A percentile compares a stretch with the other conserved stretches of the same genome.
Evolutionary conservation across 805 yeast species (phyloP).

Genomic region (Helenozyma baotianmanensis): DNA sequence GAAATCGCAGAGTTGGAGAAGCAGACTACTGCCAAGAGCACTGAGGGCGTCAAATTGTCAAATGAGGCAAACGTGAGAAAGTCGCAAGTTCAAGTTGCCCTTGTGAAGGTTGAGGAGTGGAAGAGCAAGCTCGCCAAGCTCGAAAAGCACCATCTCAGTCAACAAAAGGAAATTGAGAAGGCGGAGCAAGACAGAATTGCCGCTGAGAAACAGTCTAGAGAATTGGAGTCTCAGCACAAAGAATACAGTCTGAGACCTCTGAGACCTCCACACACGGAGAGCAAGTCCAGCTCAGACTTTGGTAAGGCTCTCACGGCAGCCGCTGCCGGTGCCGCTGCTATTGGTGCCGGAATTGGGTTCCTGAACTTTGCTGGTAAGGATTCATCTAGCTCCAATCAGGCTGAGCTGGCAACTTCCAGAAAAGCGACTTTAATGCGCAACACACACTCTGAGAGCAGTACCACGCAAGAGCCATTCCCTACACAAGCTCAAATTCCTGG

Average conservation of each 20-base stretch:
- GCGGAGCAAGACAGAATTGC: conserved; percentile 14
- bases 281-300: too few relatives aligned
- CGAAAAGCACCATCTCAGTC: conserved; percentile 18
- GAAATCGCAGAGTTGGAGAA: conserved; percentile 57
- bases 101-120: conserved; percentile 43
- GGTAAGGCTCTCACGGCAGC: neutral
- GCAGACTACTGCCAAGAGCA: conserved; percentile 48
- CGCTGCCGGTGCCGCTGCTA: conserved; percentile 4
- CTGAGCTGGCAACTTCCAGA: too few relatives aligned
- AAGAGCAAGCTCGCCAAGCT: conserved; percentile 24
- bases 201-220: conserved; percentile 5
- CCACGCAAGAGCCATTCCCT: too few relatives aligned
- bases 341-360: neutral
- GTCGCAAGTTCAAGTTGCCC: conserved; percentile 65
- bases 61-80: conserved; percentile 61
- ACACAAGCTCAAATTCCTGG: too few relatives aligned
- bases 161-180: conserved; percentile 20
- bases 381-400: too few relatives aligned
- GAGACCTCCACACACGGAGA: too few relatives aligned
- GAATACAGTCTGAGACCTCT: neutral
- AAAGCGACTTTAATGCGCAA: too few relatives aligned
- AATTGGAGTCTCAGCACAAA: conserved; percentile 4
- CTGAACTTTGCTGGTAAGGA: too few relatives aligned
- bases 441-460: too few relatives aligned
- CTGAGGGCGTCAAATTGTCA: conserved; percentile 56